These are phyloP conservation scores for Claviceps digitariae DNA, from an alignment of 2,329 filamentous ascomycete species.

Conservation along the genomic window DNA sequence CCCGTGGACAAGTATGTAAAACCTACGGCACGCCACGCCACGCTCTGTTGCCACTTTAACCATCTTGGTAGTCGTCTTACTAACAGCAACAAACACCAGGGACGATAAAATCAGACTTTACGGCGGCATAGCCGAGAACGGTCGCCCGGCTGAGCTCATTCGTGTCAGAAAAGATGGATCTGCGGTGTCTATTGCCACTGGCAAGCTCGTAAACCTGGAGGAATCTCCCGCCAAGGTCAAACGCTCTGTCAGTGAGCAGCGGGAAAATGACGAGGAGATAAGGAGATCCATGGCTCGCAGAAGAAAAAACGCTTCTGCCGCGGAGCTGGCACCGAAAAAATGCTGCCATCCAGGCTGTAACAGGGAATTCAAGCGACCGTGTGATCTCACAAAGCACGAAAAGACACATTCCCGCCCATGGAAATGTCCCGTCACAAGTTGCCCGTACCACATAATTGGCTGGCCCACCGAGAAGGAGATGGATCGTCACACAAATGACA, in stretches of 20 bases:
- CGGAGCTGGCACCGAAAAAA: constrained; percentile 67
- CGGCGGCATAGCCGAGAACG: constrained; percentile 70
- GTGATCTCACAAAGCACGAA: constrained; percentile 93
- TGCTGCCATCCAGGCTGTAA: constrained; percentile 65
- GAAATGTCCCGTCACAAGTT: constrained; percentile 73
- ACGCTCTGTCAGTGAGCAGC: constrained; percentile 53
- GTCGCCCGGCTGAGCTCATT: constrained; percentile 71
- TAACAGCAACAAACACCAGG: constrained; percentile 18
- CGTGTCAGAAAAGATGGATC: constrained; percentile 70
- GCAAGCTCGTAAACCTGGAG: constrained; percentile 45
- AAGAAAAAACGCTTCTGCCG: constrained; percentile 81
- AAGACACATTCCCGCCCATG: constrained; percentile 95
- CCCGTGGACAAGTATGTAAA: constrained; percentile 42
- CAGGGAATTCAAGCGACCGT: constrained; percentile 94
- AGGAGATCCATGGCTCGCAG: constrained; percentile 89
- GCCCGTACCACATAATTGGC: constrained; percentile 81
- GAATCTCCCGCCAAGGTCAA: constrained; percentile 43
- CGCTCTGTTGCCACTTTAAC: constrained; percentile 4
- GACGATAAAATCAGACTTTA: constrained; percentile 63
- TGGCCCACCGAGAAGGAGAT: constrained; percentile 98
- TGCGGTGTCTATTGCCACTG: constrained; percentile 62
- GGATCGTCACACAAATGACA: constrained; percentile 92
- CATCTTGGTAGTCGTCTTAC: constrained; percentile 7
- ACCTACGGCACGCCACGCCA: constrained; percentile 10
- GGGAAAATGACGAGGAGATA: constrained; percentile 68